These are phyloP conservation scores for Ceratobasidium sp. DNA, from an alignment of 1,284 basidiomycete genomes.

Conservation along the genomic window DNA sequence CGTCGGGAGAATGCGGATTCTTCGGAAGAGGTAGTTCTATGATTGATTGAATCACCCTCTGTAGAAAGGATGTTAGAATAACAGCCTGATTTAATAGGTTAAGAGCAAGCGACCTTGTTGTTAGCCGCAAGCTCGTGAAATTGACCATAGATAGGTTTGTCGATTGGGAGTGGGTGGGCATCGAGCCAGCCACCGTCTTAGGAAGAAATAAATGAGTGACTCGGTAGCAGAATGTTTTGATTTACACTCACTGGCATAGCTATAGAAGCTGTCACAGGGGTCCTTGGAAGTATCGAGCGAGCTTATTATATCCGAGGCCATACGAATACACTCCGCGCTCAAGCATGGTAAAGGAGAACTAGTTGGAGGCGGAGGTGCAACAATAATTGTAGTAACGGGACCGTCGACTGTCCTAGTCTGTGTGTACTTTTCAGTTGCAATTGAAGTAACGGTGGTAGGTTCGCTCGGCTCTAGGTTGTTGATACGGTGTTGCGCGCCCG, in stretches of 20 bases:
- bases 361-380: slow-evolving; percentile 39
- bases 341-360: slow-evolving; percentile 67
- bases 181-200: slow-evolving; percentile 82
- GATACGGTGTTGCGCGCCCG: slow-evolving; percentile 84
- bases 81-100: slow-evolving; percentile 56
- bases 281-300: slow-evolving; percentile 86
- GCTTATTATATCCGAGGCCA: slow-evolving; percentile 85
- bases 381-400: slow-evolving; percentile 55
- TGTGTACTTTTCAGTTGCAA: slow-evolving; percentile 46
- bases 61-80: slow-evolving; percentile 63
- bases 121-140: slow-evolving; percentile 60
- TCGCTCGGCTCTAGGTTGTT: slow-evolving; percentile 58
- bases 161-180: slow-evolving; percentile 84
- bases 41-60: slow-evolving; percentile 74
- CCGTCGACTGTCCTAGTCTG: slow-evolving; percentile 55
- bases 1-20: slow-evolving; percentile 63
- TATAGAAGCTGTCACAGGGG: slow-evolving; percentile 96
- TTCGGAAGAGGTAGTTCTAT: slow-evolving; percentile 59
- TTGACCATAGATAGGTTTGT: slow-evolving; percentile 73
- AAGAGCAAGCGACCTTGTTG: slow-evolving; percentile 55
- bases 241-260: slow-evolving; percentile 80
- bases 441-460: slow-evolving; percentile 55
- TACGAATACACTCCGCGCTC: slow-evolving; percentile 82
- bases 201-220: slow-evolving; percentile 22
- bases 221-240: slow-evolving; percentile 45